Base-by-base conservation (phyloP, 2,329 filamentous ascomycete species). In the Juglanconis juglandina region DNA sequence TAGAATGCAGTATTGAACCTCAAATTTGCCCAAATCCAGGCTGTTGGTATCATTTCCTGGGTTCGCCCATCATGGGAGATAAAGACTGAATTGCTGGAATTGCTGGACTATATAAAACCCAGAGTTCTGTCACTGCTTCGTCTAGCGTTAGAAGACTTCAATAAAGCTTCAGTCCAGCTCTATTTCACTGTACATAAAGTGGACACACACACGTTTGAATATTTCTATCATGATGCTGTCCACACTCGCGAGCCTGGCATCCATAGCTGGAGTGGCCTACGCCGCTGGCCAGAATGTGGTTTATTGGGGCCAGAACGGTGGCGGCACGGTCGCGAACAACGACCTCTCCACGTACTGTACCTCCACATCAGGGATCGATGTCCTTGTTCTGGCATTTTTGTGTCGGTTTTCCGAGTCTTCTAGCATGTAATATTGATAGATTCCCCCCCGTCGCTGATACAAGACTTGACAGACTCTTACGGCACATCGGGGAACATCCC, bases 311-410 rank as follows among this genome's bases (percentile, higher is more conserved):
- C 55, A 58, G 30, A 58, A 58, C 14, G 55, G 55, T 5, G 55
- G 72, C 59, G 69, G 70, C 7, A 74, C 69, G 4, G 64, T 71
- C 35, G 72, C 74, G 62, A 72, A 75, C 63, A 73, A 74, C 46
- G 71, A 76, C 62, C 68, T 76, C 53, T 66, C 69, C 48, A 56
- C 67, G 5, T 78, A 78, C 67, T 79, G 76, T 63, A 71, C 67
- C 10, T 61, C 69, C 0, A 66, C 67, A 8, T 62, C 75, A 1
- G 76, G 75, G 13, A 74, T 79, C 50, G 75, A 79, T 63, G 72
- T 79, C 44, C 66, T 80, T 39, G 75, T 78, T 1, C 68, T 80
- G 6, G 68, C 76, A 17, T 79, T 79, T 64, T 62, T 80, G 6
- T 77, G 75, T 65, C 55, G 70, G 35, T 79, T 68, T 56, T 74